Percentiles rank a stretch among this genome's conserved stretches.
Evolutionary conservation across 192 early-diverging fungal genomes (phyloP).

Genomic region (Phycomyces blakesleeanus): DNA sequence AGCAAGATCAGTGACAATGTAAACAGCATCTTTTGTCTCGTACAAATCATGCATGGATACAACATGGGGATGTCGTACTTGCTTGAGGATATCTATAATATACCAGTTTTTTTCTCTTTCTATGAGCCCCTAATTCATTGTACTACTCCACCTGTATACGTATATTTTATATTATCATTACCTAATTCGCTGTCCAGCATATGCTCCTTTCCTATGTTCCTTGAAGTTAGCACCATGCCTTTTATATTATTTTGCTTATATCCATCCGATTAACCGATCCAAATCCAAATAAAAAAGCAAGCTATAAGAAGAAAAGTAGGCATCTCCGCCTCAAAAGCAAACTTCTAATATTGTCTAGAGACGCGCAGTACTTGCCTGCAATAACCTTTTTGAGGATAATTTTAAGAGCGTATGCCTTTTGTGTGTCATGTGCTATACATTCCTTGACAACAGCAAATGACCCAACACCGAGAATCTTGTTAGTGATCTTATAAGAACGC

Average conservation of each 20-base stretch:
- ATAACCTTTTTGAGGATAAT: constrained; percentile 64
- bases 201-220: constrained; percentile 38
- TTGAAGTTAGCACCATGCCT: too few species aligned
- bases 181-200: constrained; percentile 59
- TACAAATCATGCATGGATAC: constrained; percentile 68
- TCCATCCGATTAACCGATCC: too few species aligned
- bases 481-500: constrained; percentile 30
- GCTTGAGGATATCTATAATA: constrained; percentile 67
- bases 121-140: neutral
- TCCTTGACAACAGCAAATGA: constrained; percentile 63
- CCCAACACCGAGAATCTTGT: constrained; percentile 40
- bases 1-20: constrained; percentile 62
- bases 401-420: constrained; percentile 60
- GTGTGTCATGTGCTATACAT: constrained; percentile 47
- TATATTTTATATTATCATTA: neutral
- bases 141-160: neutral
- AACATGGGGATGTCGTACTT: constrained; percentile 79
- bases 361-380: constrained; percentile 20
- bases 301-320: neutral
- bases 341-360: neutral
- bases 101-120: constrained; percentile 45
- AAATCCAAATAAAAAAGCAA: neutral
- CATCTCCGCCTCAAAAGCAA: neutral
- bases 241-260: too few species aligned
- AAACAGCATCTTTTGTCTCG: constrained; percentile 64